These are phyloP conservation scores for Nannochloropsis oceanica DNA, from an alignment of 108 stramenopile species.

Conservation along the genomic window DNA sequence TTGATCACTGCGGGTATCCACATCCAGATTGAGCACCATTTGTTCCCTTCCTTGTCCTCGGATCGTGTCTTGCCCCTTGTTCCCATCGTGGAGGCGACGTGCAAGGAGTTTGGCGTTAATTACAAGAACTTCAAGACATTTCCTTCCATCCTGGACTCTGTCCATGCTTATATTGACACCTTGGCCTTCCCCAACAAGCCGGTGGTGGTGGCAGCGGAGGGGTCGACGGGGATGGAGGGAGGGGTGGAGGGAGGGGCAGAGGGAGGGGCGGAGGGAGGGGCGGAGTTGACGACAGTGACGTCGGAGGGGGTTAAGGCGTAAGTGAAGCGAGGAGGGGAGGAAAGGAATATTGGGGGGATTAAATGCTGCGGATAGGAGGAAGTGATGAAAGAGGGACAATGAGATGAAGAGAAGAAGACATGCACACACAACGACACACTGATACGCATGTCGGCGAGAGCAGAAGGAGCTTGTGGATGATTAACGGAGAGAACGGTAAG, in stretches of 20 bases:
- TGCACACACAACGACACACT: too few species aligned
- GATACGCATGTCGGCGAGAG: too few species aligned
- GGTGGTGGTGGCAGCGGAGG: neutral
- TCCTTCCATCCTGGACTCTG: neutral
- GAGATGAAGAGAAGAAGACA: too few species aligned
- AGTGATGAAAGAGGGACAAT: too few species aligned
- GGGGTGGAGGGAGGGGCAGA: neutral
- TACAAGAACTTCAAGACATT: conserved; percentile 13
- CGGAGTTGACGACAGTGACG: too few species aligned
- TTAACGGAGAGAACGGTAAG: too few species aligned
- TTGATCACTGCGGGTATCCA: conserved; percentile 19
- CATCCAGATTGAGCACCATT: conserved; percentile 40
- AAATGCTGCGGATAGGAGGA: too few species aligned
- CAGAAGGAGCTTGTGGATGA: too few species aligned
- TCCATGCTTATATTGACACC: neutral
- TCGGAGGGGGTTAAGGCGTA: too few species aligned
- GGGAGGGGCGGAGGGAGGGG: neutral
- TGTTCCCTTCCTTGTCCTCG: conserved; percentile 29
- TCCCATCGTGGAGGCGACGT: conserved; percentile 17
- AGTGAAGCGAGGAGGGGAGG: too few species aligned
- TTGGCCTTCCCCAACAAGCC: neutral
- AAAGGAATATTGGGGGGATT: too few species aligned
- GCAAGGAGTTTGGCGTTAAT: conserved; percentile 9
- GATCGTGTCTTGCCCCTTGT: conserved; percentile 5
- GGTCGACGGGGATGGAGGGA: neutral